Conservation (phyloP, 2,329 filamentous ascomycete species). For the Aspergillus quadrilineatus region DNA sequence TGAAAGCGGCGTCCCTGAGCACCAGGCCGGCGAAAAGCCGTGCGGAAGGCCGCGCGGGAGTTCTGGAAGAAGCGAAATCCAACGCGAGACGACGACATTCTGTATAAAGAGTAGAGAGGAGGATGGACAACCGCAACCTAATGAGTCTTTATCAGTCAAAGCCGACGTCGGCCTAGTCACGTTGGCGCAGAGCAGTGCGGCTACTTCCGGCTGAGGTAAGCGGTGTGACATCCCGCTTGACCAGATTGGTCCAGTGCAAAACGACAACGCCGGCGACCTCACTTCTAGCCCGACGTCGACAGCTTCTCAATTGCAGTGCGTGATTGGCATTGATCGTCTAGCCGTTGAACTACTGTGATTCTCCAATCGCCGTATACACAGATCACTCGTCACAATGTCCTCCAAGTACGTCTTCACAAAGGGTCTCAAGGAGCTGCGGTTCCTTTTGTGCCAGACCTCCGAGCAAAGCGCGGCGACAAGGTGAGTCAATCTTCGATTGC, state of each 20-base stretch:
- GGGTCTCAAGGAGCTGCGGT: conserved; percentile 89
- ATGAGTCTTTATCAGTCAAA: conserved; percentile 3
- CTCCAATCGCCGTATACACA: conserved; percentile 3
- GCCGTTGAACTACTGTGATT: not conserved
- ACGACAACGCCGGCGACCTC: not conserved
- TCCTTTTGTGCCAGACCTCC: conserved; percentile 93
- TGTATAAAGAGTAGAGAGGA: conserved; percentile 19
- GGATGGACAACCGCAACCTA: not conserved
- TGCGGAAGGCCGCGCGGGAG: conserved; percentile 51
- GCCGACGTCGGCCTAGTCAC: conserved; percentile 21
- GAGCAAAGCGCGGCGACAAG: conserved; percentile 85
- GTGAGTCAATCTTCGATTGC: conserved; percentile 51
- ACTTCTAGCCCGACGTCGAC: not conserved
- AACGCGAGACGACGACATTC: conserved; percentile 56
- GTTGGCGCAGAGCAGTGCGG: conserved; percentile 11
- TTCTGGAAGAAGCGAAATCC: conserved; percentile 59
- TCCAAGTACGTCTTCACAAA: conserved; percentile 89
- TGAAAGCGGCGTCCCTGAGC: conserved; percentile 64
- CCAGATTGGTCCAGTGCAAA: conserved; percentile 22
- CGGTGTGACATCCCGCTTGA: conserved; percentile 25
- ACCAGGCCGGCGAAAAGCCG: conserved; percentile 52
- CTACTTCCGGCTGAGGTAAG: conserved; percentile 33
- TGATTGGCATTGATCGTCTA: conserved; percentile 2
- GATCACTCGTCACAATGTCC: conserved; percentile 63
- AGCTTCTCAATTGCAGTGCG: conserved; percentile 10